Percentiles rank a stretch among this genome's conserved stretches.
Conservation (phyloP, 1,284 basidiomycete species). For the Ceratobasidium sp. region DNA sequence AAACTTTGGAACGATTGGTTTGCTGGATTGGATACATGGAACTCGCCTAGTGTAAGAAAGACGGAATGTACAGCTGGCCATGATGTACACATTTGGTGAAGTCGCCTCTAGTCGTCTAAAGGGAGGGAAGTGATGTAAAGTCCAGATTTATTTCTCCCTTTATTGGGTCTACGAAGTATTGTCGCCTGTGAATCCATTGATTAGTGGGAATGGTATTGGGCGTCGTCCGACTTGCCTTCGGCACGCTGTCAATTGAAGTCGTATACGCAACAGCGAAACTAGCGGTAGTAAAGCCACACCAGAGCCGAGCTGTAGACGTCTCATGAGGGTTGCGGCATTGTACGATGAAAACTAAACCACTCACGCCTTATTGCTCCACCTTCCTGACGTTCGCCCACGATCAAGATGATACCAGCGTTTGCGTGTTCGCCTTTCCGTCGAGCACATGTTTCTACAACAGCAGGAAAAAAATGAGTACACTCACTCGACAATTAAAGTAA, state of each 20-base stretch:
- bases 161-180: constrained; percentile 28
- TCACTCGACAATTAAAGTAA: neutral
- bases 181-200: neutral
- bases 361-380: constrained; percentile 1
- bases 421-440: constrained; percentile 11
- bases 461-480: constrained; percentile 45
- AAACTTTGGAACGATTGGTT: constrained; percentile 40
- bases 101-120: neutral
- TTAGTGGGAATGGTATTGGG: neutral
- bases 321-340: neutral
- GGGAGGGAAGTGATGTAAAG: constrained; percentile 36
- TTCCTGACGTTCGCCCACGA: constrained; percentile 3
- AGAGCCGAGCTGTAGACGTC: constrained; percentile 13
- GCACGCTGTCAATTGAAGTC: constrained; percentile 7
- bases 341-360: neutral
- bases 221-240: neutral
- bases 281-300: constrained; percentile 33
- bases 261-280: constrained; percentile 35
- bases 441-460: constrained; percentile 19
- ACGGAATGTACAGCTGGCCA: neutral
- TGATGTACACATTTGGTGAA: neutral
- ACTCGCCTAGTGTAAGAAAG: constrained; percentile 18
- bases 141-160: neutral
- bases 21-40: constrained; percentile 41
- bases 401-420: constrained; percentile 21